Evolutionary conservation across 441 rosid species (phyloP), one percentile per base, ranked within the genome.

Genomic region (Sinapis alba): DNA sequence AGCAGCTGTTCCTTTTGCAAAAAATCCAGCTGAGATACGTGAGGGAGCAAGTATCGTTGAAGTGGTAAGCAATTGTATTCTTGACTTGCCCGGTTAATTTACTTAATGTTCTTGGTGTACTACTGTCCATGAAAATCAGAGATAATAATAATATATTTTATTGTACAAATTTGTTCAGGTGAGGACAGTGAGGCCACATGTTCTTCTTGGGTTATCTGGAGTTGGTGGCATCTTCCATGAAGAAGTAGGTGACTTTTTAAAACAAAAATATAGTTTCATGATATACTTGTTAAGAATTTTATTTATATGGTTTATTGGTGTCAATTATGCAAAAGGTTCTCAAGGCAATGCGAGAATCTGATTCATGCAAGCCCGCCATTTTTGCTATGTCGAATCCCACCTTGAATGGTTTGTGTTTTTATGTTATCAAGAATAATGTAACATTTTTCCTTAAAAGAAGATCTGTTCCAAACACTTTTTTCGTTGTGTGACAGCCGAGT

Each of bases 341-440:
- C 24, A 91, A 81, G 85, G 97, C 97, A 13, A 89, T 90, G 99
- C 79, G 80, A 75, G 94, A 88, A 65, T 96, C 97, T 41, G 90
- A 86, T 73, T 96, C 97, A 57, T 68, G 79, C 66, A 96, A 85
- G 81, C 99, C 97, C 6, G 97, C 97, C 62, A 91, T 96, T 72
- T 96, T 96, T 85, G 97, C 99, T 26, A 91, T 96, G 99, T 96
- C 99, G 12, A 96, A 93, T 82, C 99, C 99, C 74, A 96, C 99
- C 69, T 83, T 83, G 88, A 93, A 96, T 79, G 99, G 98, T 93
- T 75, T 80, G 89, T 83, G 85, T 74, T 57, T 69, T 43, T 19
- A 43, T 50, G 5, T 60, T 36, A 6, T 19, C 6, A 23, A 50
- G 19, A 19, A 32, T 38, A 19, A 54, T 71, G 68, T n/a, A 58